These are phyloP conservation scores for Paecilomyces formosus DNA, from an alignment of 2,329 filamentous ascomycete species.

Conservation along the genomic window DNA sequence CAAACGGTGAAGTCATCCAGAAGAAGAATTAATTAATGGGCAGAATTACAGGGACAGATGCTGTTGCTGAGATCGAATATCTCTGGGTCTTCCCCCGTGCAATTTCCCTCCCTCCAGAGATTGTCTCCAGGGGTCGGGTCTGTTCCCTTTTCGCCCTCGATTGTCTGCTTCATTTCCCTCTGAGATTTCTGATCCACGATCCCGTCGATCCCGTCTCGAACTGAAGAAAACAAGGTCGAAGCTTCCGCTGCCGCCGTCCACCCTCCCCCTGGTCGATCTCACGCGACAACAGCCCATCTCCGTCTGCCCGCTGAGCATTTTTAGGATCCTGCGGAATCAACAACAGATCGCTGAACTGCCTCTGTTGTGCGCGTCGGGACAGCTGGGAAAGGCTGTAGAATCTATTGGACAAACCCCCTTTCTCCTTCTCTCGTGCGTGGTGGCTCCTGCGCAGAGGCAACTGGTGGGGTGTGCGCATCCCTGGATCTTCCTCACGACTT, in stretches of 20 bases:
- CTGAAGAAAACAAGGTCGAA: not conserved
- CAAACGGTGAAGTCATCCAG: not conserved
- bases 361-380: not conserved
- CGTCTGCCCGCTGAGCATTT: not conserved
- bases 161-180: not conserved
- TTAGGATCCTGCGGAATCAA: not conserved
- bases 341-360: not conserved
- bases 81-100: no score
- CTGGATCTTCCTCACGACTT: not conserved
- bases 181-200: not conserved
- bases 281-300: not conserved
- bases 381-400: not conserved
- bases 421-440: not conserved
- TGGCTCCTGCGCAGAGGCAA: not conserved
- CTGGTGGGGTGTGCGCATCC: not conserved
- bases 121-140: not conserved
- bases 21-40: no score
- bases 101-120: not conserved
- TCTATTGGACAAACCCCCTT: not conserved
- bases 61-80: no score
- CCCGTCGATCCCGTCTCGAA: not conserved
- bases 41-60: no score
- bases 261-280: not conserved
- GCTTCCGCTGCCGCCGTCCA: not conserved
- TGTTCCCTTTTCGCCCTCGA: not conserved